Evolutionary conservation across 2,329 filamentous ascomycete genomes (phyloP).

Genomic region (Emmonsia crescens): DNA sequence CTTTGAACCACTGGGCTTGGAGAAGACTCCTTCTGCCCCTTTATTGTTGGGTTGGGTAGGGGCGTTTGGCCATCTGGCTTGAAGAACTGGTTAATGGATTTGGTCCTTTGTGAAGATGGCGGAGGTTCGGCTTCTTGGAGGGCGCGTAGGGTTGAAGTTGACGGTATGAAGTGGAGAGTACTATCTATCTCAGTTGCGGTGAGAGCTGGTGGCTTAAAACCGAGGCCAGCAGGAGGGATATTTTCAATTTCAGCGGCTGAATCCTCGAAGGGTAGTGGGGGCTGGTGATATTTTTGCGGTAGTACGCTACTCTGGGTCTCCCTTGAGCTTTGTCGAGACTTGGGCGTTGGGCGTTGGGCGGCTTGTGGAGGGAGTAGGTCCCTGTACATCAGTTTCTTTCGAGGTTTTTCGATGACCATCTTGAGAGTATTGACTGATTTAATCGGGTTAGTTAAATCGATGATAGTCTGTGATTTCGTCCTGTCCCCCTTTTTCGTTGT

Average conservation of each 20-base stretch:
- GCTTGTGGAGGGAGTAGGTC: conserved; percentile 26
- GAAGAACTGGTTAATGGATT: conserved; percentile 9
- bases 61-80: conserved; percentile 4
- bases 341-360: conserved; percentile 6
- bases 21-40: neutral
- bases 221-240: neutral
- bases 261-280: neutral
- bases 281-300: neutral
- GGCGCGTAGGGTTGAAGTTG: conserved; percentile 7
- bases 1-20: neutral
- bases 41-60: neutral
- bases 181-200: neutral
- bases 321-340: conserved; percentile 6
- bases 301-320: neutral
- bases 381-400: conserved; percentile 35
- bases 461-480: neutral
- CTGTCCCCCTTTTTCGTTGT: neutral
- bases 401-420: conserved; percentile 26
- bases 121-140: conserved; percentile 7
- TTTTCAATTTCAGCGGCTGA: neutral
- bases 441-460: neutral
- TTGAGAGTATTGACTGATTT: conserved; percentile 22
- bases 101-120: conserved; percentile 4
- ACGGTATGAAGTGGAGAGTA: conserved; percentile 5
- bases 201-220: neutral